Evolutionary conservation across 75 land plant species (phyloP).

Genomic region (Selaginella tamariscina): DNA sequence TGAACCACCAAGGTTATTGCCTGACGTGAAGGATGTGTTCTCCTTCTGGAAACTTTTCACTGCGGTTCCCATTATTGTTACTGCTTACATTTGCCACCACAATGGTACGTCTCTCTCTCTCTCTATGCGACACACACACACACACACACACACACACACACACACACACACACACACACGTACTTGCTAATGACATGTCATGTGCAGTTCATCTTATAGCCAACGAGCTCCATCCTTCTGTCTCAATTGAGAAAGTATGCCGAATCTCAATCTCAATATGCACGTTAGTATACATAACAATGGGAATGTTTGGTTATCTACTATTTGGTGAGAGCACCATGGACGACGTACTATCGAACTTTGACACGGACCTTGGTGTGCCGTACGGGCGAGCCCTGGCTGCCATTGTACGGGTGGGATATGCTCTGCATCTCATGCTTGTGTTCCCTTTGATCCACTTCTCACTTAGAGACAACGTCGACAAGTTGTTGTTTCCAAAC

Average conservation of each 20-base stretch:
- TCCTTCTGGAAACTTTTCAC: slow-evolving; percentile 78
- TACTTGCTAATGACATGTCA: background rate
- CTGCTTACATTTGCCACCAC: slow-evolving; percentile 90
- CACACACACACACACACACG: too few species aligned
- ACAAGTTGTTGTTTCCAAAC: slow-evolving; percentile 40
- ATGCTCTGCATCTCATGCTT: slow-evolving; percentile 51
- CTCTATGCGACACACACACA: too few species aligned
- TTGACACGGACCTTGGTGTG: slow-evolving; percentile 24
- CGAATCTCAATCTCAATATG: slow-evolving; percentile 52
- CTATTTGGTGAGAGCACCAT: slow-evolving; percentile 71
- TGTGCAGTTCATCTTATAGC: slow-evolving; percentile 83
- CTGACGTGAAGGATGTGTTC: slow-evolving; percentile 36
- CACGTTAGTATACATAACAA: slow-evolving; percentile 52
- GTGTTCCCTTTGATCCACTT: slow-evolving; percentile 51
- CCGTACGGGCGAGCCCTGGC: slow-evolving; percentile 25
- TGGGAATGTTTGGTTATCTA: slow-evolving; percentile 71
- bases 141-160: too few species aligned
- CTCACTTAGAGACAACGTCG: slow-evolving; percentile 38
- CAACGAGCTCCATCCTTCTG: slow-evolving; percentile 55
- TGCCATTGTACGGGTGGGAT: slow-evolving; percentile 40
- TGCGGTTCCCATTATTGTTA: slow-evolving; percentile 70
- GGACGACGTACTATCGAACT: slow-evolving; percentile 52
- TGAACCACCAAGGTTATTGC: slow-evolving; percentile 44
- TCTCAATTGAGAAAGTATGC: slow-evolving; percentile 32
- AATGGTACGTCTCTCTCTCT: slow-evolving; percentile 38